These are phyloP conservation scores for Mycothermus thermophilus DNA, from an alignment of 495 filamentous ascomycete species.

Conservation along the genomic window DNA sequence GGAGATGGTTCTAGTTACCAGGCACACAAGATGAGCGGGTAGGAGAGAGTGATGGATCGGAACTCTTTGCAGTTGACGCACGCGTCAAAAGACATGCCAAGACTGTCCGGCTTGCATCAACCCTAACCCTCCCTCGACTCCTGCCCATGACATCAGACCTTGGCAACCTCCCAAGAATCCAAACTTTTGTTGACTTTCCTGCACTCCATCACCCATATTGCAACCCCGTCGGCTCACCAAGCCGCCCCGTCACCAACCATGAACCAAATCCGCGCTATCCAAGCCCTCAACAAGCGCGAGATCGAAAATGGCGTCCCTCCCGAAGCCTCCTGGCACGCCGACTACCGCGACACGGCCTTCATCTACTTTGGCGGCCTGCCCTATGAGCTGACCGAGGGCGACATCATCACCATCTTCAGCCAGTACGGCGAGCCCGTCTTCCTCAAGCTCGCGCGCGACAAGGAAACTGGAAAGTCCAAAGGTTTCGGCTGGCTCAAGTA, in stretches of 20 bases:
- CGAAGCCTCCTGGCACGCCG: constrained; percentile 89
- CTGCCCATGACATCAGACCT: too few relatives aligned
- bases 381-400: constrained; percentile 87
- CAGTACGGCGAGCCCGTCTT: constrained; percentile 92
- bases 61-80: too few relatives aligned
- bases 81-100: too few relatives aligned
- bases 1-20: too few relatives aligned
- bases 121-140: too few relatives aligned
- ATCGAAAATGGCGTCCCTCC: constrained; percentile 71
- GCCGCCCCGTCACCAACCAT: constrained; percentile 45
- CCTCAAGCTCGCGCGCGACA: constrained; percentile 81
- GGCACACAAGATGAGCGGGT: too few relatives aligned
- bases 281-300: constrained; percentile 88
- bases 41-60: too few relatives aligned
- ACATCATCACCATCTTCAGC: constrained; percentile 92
- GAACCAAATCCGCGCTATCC: constrained; percentile 86
- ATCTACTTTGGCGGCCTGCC: constrained; percentile 92
- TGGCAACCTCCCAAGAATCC: too few relatives aligned
- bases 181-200: too few relatives aligned
- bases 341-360: constrained; percentile 95
- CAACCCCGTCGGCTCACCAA: too few relatives aligned
- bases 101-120: too few relatives aligned
- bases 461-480: constrained; percentile 85
- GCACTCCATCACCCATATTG: too few relatives aligned
- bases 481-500: constrained; percentile 96